Conservation (phyloP, 352 stramenopile species). For the Pythium pyrilobum region DNA sequence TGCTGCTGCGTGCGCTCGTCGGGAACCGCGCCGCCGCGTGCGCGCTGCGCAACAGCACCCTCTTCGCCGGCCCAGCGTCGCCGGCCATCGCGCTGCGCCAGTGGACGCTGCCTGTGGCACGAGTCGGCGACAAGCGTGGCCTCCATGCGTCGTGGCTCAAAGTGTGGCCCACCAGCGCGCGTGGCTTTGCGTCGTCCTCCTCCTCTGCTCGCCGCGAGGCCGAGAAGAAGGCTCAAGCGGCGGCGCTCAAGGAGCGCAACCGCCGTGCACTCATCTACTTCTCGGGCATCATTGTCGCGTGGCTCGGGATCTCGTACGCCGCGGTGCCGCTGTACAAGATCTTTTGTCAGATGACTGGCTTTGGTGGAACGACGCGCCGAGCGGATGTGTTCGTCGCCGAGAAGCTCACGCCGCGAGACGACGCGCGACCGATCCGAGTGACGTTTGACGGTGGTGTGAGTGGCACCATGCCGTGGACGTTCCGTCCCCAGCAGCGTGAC, state of each 20-base stretch:
- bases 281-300: constrained; percentile 89
- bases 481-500: constrained; percentile 94
- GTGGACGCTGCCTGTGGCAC: constrained; percentile 7
- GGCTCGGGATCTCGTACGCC: constrained; percentile 94
- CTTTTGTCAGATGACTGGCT: constrained; percentile 98
- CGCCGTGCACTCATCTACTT: constrained; percentile 92
- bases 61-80: not conserved
- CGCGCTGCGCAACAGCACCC: not conserved
- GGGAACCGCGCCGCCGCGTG: not conserved
- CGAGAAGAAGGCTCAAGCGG: constrained; percentile 34
- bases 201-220: constrained; percentile 28
- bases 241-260: constrained; percentile 84
- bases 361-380: constrained; percentile 92
- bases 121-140: constrained; percentile 11
- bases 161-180: not conserved
- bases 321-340: constrained; percentile 98
- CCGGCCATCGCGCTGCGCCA: not conserved
- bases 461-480: constrained; percentile 95
- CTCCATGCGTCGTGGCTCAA: constrained; percentile 9
- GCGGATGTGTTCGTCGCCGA: constrained; percentile 68
- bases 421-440: constrained; percentile 92
- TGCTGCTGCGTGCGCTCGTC: constrained; percentile 8
- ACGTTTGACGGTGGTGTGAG: constrained; percentile 96
- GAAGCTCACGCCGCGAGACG: constrained; percentile 88
- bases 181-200: constrained; percentile 39